Evolutionary conservation across 2,329 filamentous ascomycete genomes (phyloP), one percentile per base, ranked within the genome.

Genomic region (Echinosphaeria canescens): DNA sequence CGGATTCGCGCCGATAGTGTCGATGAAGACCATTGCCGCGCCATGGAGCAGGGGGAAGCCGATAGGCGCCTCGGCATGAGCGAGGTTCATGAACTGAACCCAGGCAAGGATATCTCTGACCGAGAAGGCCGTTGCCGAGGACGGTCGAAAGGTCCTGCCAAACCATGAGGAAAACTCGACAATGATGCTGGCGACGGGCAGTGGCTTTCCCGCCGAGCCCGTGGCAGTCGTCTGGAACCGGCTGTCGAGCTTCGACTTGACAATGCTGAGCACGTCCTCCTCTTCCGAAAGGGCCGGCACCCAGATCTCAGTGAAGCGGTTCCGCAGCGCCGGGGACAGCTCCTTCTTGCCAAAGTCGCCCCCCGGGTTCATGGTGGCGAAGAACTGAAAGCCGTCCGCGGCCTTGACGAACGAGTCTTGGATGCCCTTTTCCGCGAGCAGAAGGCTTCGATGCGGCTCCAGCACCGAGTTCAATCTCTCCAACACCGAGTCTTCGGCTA

Each of bases 291-390:
- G 54, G 2, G 84, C 66, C 2, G 88, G 82, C 1, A 95, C 88
- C 88, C 88, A 98, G 7, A 99, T 93, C 48, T 99, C 88, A 0
- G 88, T 99, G 45, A 99, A 92, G 32, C 88, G 78, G 44, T 99
- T 98, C 24, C 88, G 67, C 31, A 99, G 54, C 10, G 88, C 90
- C 3, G 88, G 88, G 1, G 88, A 98, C 10, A 99, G 62, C 46
- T 99, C 88, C 38, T 85, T 81, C 53, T 99, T 99, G 35, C 88
- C 88, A 45, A 95, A 98, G 43, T 99, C 88, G 24, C 90, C 88
- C 27, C 90, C 90, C 7, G 88, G 88, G 37, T 99, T 99, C 88
- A 99, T 99, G 0, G 88, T 98, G 4, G 88, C 85, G 31, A 98
- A 67, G 48, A 98, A 93, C 41, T 98, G 84, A 48, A 95, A 99